Conservation (phyloP, 768 basidiomycete genomes). For the Rhodotorula kratochvilovae region DNA sequence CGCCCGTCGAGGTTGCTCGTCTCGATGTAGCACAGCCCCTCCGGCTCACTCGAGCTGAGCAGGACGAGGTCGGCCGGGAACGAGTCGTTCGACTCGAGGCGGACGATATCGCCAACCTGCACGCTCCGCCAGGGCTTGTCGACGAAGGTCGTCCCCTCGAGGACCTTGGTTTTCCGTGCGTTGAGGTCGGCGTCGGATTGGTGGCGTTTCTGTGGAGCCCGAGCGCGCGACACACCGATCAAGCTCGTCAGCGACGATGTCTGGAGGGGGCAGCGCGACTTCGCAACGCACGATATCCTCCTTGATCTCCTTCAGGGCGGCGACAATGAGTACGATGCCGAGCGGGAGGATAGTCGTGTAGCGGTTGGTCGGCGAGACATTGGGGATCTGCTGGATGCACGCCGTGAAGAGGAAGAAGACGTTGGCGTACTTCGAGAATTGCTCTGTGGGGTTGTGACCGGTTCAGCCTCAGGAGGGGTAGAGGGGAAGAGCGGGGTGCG, state of each 20-base stretch:
- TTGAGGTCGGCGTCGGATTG: constrained; percentile 91
- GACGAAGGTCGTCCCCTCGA: constrained; percentile 61
- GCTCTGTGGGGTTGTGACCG: constrained; percentile 20
- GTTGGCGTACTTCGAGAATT: constrained; percentile 74
- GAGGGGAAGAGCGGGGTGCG: constrained; percentile 42
- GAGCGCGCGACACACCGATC: not conserved
- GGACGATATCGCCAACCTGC: constrained; percentile 83
- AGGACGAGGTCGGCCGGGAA: constrained; percentile 92
- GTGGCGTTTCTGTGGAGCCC: constrained; percentile 67
- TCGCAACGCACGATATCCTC: constrained; percentile 73
- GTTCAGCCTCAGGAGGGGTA: not conserved
- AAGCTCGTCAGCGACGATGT: not conserved
- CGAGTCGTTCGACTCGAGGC: constrained; percentile 84
- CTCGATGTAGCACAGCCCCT: constrained; percentile 95
- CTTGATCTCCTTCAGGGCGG: constrained; percentile 90
- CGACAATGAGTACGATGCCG: constrained; percentile 78
- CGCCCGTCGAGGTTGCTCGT: constrained; percentile 96
- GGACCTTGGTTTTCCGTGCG: constrained; percentile 70
- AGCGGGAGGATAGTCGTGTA: constrained; percentile 95
- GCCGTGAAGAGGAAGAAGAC: constrained; percentile 94
- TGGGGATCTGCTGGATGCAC: constrained; percentile 90
- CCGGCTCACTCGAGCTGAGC: constrained; percentile 85
- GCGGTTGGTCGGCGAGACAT: constrained; percentile 88
- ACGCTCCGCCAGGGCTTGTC: constrained; percentile 83
- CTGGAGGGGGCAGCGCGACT: not conserved